phyloP scores from a whole-genome alignment of 169 alveolate species.

The Plasmodium adleri region DNA sequence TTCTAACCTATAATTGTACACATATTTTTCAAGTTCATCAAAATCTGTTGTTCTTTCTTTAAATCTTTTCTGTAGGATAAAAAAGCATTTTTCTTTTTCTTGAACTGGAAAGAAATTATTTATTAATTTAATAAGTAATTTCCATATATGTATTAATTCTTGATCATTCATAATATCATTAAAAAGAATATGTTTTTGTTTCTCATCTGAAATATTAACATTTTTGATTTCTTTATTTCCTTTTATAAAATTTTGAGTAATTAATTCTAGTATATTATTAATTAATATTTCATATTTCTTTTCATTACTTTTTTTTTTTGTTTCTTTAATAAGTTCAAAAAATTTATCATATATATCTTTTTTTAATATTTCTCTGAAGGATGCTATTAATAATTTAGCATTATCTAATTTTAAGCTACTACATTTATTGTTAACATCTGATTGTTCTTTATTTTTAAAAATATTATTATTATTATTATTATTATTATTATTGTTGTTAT shows the following conservation, averaged over 20 bases:
- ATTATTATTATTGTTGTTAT: neutral
- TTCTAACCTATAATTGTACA: conserved; percentile 65
- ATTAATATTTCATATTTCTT: conserved; percentile 47
- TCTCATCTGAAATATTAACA: neutral
- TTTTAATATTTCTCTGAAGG: conserved; percentile 43
- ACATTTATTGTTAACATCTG: neutral
- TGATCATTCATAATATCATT: conserved; percentile 51
- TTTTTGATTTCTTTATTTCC: neutral
- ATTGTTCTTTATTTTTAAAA: neutral
- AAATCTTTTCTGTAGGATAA: conserved; percentile 47
- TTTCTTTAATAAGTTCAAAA: conserved; percentile 41
- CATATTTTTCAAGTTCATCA: conserved; percentile 65
- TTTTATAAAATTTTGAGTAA: conserved; percentile 41
- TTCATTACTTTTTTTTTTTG: conserved; percentile 39
- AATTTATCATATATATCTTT: conserved; percentile 35
- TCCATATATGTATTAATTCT: conserved; percentile 39
- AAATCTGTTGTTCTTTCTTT: conserved; percentile 43
- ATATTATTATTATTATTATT: neutral
- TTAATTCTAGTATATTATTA: conserved; percentile 16
- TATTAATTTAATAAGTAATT: conserved; percentile 37
- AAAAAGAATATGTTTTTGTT: conserved; percentile 1
- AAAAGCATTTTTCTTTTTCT: conserved; percentile 65
- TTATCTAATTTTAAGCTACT: conserved; percentile 17
- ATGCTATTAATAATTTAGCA: conserved; percentile 41
- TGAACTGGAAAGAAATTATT: conserved; percentile 60